phyloP scores from a whole-genome alignment of 495 filamentous ascomycete species.

The Penicillium coffeae region DNA sequence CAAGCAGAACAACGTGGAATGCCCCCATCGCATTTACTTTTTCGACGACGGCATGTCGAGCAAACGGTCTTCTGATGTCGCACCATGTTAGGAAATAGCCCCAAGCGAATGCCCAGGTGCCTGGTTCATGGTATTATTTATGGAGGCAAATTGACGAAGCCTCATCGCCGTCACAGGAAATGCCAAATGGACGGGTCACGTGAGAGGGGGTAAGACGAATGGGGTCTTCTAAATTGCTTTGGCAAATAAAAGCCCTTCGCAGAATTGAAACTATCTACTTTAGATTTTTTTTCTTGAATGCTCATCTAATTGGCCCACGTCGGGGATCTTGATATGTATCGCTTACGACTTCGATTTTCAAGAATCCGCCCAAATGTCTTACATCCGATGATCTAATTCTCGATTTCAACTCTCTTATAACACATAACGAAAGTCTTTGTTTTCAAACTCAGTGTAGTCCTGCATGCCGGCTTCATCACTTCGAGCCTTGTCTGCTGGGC shows the following conservation, averaged over 20 bases:
- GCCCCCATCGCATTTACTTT: slow-evolving; percentile 11
- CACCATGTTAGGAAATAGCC: not conserved
- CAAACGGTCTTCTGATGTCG: slow-evolving; percentile 8
- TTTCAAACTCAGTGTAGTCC: slow-evolving; percentile 5
- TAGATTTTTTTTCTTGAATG: too few species aligned
- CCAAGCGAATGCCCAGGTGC: not conserved
- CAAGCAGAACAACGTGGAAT: slow-evolving; percentile 8
- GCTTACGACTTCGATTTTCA: too few species aligned
- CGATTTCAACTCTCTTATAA: not conserved
- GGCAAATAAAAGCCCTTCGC: too few species aligned
- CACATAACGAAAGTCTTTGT: slow-evolving; percentile 11
- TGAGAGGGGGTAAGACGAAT: not conserved
- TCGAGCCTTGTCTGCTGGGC: slow-evolving; percentile 6
- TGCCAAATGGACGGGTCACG: not conserved
- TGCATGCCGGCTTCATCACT: slow-evolving; percentile 9
- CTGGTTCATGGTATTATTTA: not conserved
- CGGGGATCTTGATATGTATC: not conserved
- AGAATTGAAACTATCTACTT: too few species aligned
- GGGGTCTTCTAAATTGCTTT: too few species aligned
- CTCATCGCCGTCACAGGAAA: not conserved
- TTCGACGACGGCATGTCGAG: slow-evolving; percentile 6
- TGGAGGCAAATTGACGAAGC: not conserved
- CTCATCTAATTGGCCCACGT: too few species aligned
- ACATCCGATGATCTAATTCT: not conserved
- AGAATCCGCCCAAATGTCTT: too few species aligned